Base-by-base conservation (phyloP, 163 green algal species). In the Chlorella variabilis region DNA sequence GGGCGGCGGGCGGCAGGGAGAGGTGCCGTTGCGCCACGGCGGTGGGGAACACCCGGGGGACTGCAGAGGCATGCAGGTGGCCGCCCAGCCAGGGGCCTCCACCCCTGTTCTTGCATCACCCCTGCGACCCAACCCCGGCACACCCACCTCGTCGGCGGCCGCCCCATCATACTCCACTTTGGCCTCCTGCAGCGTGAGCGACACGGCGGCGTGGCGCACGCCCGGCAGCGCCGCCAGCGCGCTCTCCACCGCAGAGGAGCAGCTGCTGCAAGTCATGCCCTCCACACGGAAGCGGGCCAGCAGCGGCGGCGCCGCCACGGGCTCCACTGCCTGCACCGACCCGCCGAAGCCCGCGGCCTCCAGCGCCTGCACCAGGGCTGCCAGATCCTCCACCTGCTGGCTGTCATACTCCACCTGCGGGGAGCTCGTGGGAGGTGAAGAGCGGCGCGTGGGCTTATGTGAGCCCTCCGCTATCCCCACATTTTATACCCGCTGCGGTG, bases 201-300 rank as follows among this genome's bases (percentile, higher is more conserved):
- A 91, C 29, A 94, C 89, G 6, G 74, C 71, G 9, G 86, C 88
- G 33, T 87, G 58, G 11, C 77, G 45, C 48, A 97, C 90, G n/a
- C 94, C 94, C 0, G 76, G 79, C n/a, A 89, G 36, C 2, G 59
- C 77, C 33, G 67, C 67, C 54, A 97, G 77, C 20, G 85, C 89
- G 0, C 25, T 39, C 75, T 96, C 90, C 62, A 95, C 83, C 0
- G 81, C 74, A 2, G 67, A 68, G 25, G 83, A 82, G 88, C 87
- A 92, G 48, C 79, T 74, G 21, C 62, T 77, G 74, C 85, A 95
- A 11, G 78, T 89, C 91, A 97, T 95, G 75, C 92, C 93, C 25
- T 80, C 79, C 2, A 84, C 45, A 1, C 69, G 69, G 11, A 84
- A 67, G n/a, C 61, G n/a, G 29, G 11, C 61, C 7, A 39, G 61